phyloP scores from a whole-genome alignment of 306 rosid genomes.

The Clitoria ternatea region DNA sequence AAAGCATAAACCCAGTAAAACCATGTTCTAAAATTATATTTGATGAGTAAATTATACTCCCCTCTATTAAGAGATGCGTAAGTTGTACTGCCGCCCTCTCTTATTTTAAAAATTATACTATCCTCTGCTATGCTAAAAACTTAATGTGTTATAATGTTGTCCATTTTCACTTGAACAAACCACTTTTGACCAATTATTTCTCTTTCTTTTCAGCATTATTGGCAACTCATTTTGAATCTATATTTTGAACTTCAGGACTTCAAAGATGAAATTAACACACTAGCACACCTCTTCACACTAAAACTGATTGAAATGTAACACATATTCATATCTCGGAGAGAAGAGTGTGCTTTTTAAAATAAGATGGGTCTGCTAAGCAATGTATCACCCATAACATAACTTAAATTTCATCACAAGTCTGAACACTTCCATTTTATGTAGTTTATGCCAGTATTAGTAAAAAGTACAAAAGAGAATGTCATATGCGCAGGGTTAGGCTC shows the following conservation, averaged over 20 bases:
- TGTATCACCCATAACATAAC: neutral
- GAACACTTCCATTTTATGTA: slow-evolving; percentile 6
- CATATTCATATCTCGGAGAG: neutral
- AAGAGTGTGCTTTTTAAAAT: neutral
- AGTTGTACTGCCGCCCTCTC: neutral
- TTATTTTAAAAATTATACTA: neutral
- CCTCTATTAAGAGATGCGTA: neutral
- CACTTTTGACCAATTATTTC: neutral
- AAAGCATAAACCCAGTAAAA: neutral
- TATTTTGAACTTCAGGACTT: neutral
- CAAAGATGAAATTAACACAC: neutral
- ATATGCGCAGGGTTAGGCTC: neutral
- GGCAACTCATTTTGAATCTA: neutral
- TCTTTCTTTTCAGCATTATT: neutral
- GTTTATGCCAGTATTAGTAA: neutral
- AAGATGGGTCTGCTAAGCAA: neutral
- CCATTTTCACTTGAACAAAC: neutral
- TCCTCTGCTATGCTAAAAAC: neutral
- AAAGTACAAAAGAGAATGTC: neutral
- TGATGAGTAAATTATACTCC: neutral
- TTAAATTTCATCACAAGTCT: slow-evolving; percentile 11
- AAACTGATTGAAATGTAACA: neutral
- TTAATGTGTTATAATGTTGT: neutral
- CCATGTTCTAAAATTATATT: slow-evolving; percentile 13
- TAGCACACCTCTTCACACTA: neutral